A percentile compares a stretch with the other conserved stretches of the same genome.
phyloP scores from a whole-genome alignment of 169 alveolate species.

The Cryptosporidium meleagridis region DNA sequence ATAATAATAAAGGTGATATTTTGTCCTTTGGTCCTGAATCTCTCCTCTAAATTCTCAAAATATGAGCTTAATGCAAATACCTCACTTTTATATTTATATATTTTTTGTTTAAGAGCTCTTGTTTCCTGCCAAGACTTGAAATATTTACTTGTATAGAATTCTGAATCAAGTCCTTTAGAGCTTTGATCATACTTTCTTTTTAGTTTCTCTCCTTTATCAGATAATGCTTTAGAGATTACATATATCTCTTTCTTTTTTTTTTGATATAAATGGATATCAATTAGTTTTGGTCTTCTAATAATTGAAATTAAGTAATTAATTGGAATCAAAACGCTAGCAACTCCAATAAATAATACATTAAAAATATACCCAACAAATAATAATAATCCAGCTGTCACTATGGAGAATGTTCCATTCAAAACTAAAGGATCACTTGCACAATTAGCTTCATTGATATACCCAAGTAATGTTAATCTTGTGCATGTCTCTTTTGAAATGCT shows the following conservation, averaged over 20 bases:
- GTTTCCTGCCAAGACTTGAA: constrained; percentile 4
- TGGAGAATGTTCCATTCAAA: constrained; percentile 17
- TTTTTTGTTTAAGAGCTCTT: constrained; percentile 38
- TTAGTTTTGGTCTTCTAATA: constrained; percentile 12
- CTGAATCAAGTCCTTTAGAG: constrained; percentile 2
- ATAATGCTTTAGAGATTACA: constrained; percentile 5
- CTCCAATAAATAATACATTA: constrained; percentile 53
- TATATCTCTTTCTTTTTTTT: constrained; percentile 12
- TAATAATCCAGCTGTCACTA: constrained; percentile 12
- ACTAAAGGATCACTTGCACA: background rate
- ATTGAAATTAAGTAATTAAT: background rate
- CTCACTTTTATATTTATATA: constrained; percentile 37
- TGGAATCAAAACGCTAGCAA: constrained; percentile 41
- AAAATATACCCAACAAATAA: constrained; percentile 44
- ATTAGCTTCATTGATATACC: background rate
- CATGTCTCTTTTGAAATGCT: constrained; percentile 17
- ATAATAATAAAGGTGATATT: background rate
- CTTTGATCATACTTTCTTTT: constrained; percentile 27
- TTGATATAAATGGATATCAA: constrained; percentile 3
- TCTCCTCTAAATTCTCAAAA: constrained; percentile 25
- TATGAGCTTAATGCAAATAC: constrained; percentile 51
- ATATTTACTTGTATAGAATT: constrained; percentile 3
- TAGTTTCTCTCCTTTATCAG: constrained; percentile 20
- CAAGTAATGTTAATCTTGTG: constrained; percentile 4
- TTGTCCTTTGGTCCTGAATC: constrained; percentile 20